phyloP scores from a whole-genome alignment of 805 yeast species.

The Starmerella apis region DNA sequence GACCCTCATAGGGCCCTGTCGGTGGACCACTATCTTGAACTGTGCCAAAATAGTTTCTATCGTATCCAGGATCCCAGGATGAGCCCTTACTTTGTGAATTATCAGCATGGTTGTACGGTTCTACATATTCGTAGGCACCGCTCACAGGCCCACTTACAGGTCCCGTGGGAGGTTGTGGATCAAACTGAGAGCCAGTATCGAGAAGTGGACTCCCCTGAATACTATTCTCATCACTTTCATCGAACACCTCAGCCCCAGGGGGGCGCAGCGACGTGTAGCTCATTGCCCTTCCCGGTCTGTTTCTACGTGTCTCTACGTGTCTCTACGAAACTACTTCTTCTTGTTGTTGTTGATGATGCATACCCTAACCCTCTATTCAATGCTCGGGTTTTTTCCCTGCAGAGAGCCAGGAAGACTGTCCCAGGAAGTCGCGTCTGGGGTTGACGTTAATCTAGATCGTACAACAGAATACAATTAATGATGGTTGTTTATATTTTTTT shows the following conservation, averaged over 20 bases:
- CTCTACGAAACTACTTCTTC: neutral
- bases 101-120: conserved; percentile 1
- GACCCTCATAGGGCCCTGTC: neutral
- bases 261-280: conserved; percentile 13
- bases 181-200: conserved; percentile 15
- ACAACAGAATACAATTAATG: too few species aligned
- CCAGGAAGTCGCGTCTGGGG: too few species aligned
- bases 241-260: conserved; percentile 6
- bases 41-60: neutral
- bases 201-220: conserved; percentile 23
- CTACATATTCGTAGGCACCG: neutral
- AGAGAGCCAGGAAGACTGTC: too few species aligned
- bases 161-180: neutral
- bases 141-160: neutral
- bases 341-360: neutral
- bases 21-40: neutral
- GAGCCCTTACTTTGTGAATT: neutral
- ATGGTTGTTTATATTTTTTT: too few species aligned
- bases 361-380: neutral
- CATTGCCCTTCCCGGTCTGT: neutral
- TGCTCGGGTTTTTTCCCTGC: too few species aligned
- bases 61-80: neutral
- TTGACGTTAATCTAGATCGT: too few species aligned
- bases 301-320: neutral
- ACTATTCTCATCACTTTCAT: conserved; percentile 21